Percentiles rank a stretch among this genome's conserved stretches.
These are phyloP conservation scores for Nicotiana sylvestris DNA, from an alignment of 257 asterid species.

Conservation along the genomic window DNA sequence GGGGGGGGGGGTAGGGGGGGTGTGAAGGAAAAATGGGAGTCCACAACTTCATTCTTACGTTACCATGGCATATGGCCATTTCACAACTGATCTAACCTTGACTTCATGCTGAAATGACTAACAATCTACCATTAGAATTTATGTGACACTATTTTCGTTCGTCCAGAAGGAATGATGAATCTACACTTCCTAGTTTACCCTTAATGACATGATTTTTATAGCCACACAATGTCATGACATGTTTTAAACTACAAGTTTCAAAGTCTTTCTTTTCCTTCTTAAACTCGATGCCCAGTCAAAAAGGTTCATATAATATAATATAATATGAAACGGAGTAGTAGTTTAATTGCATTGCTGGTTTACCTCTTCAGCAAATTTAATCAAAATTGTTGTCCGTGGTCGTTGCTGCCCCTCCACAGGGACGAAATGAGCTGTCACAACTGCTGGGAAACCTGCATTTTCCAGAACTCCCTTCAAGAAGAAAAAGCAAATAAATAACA, in stretches of 20 bases:
- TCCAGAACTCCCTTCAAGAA: slow-evolving; percentile 80
- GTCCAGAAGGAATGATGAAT: not conserved
- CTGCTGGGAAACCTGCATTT: slow-evolving; percentile 92
- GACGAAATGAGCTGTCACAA: slow-evolving; percentile 91
- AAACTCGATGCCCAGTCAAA: not conserved
- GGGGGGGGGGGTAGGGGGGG: not conserved
- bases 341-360: not conserved
- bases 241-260: not conserved
- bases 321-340: not conserved
- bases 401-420: slow-evolving; percentile 94
- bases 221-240: not conserved
- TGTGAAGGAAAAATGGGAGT: too few relatives aligned
- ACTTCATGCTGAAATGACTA: not conserved
- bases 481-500: slow-evolving; percentile 18
- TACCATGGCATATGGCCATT: not conserved
- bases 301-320: not conserved
- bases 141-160: not conserved
- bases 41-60: too few relatives aligned
- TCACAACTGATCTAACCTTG: not conserved
- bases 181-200: not conserved
- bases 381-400: slow-evolving; percentile 89
- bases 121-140: too few relatives aligned
- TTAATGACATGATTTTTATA: not conserved
- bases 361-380: slow-evolving; percentile 95
- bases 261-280: not conserved